Conservation (phyloP, 2,329 filamentous ascomycete genomes). For the Celoporthe dispersa region DNA sequence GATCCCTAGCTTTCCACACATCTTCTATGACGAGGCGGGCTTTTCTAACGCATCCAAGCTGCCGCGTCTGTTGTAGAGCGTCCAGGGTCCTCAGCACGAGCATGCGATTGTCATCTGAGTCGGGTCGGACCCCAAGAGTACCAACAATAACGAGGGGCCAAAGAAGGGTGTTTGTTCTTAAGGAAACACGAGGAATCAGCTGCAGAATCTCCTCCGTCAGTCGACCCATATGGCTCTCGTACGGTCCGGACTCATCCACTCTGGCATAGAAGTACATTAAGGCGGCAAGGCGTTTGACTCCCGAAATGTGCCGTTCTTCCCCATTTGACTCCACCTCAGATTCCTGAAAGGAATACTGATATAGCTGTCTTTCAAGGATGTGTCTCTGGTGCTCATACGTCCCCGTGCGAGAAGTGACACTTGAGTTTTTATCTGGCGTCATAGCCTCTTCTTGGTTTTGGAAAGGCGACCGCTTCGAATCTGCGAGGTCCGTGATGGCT, state of each 20-base stretch:
- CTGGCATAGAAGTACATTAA: conserved; percentile 38
- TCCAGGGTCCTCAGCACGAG: conserved; percentile 34
- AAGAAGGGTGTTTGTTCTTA: conserved; percentile 36
- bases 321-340: neutral
- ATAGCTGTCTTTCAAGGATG: conserved; percentile 8
- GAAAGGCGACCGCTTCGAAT: neutral
- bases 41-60: conserved; percentile 39
- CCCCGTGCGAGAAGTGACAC: neutral
- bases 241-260: conserved; percentile 34
- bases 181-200: conserved; percentile 34
- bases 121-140: conserved; percentile 36
- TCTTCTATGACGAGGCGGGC: conserved; percentile 37
- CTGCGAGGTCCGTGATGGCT: conserved; percentile 20
- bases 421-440: neutral
- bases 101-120: conserved; percentile 36
- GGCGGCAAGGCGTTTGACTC: conserved; percentile 36
- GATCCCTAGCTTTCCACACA: conserved; percentile 39
- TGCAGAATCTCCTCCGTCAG: conserved; percentile 34
- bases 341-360: neutral
- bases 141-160: conserved; percentile 40
- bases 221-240: conserved; percentile 33
- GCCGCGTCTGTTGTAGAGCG: conserved; percentile 37
- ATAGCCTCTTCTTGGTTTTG: neutral
- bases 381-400: conserved; percentile 4
- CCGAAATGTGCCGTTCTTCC: conserved; percentile 31